Evolutionary conservation across 345 rosid species (phyloP), one percentile per base, ranked within the genome.

Genomic region (Mangifera indica): DNA sequence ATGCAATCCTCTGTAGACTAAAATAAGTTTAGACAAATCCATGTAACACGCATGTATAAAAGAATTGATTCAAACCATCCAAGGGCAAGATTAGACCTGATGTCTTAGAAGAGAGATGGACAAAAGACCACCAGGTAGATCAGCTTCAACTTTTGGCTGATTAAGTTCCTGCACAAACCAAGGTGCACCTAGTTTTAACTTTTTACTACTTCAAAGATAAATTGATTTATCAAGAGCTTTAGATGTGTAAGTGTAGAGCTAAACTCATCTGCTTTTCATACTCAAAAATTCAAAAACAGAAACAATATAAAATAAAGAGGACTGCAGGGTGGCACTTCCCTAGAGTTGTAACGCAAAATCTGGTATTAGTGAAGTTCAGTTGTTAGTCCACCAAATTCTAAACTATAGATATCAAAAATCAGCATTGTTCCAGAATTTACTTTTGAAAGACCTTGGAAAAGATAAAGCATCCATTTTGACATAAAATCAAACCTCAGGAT

Each of bases 51-150:
- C 15, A 62, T 18, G 34, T 61, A 75, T n/a, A 14, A 66, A 75
- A 44, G 44, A 58, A 64, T 37, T 53, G 20, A 34, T 20, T 20
- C 68, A 20, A 55, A 60, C 57, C 68, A 24, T 62, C 29, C 60
- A 60, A 74, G 58, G 77, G 45, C 24, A 42, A 37, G 64, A 70
- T 61, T 78, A 70, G 72, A 95, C 98, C 97, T 95, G 99, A 82
- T 94, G 98, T 83, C 87, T 87, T 60, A 94, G 81, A 71, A 94
- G 95, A 78, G 93, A 79, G 73, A 94, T 92, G 61, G 97, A 86
- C 81, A 94, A 80, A 74, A 92, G 89, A 74, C 97, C 97, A 25
- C 84, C 88, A 53, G 97, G 97, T 68, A 87, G 77, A 66, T 61
- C 70, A 51, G 82, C 82, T 85, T 94, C 97, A 48, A 76, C 18